A percentile compares a stretch with the other conserved stretches of the same genome.
These are phyloP conservation scores for Dysphania ambrosioides DNA, from an alignment of 148 eudicot genomes.

Conservation along the genomic window DNA sequence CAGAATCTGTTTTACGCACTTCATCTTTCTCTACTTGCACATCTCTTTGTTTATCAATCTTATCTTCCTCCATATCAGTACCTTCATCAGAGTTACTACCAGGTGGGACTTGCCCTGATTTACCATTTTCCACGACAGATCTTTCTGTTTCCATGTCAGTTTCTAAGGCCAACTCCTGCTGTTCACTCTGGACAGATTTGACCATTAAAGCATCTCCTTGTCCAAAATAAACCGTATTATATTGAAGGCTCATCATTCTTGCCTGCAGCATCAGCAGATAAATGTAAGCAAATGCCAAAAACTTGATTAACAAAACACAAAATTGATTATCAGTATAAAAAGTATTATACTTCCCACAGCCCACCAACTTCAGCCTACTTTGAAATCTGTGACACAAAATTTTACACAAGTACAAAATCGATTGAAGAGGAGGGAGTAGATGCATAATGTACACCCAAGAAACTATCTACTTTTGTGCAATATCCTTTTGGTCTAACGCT, in stretches of 20 bases:
- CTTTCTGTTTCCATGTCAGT: conserved; percentile 29
- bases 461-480: background rate
- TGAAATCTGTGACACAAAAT: background rate
- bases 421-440: background rate
- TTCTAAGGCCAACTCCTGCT: conserved; percentile 19
- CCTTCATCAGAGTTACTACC: conserved; percentile 25
- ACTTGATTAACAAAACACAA: background rate
- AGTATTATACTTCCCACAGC: background rate
- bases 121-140: conserved; percentile 28
- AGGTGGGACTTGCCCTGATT: conserved; percentile 20
- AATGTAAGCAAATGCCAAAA: background rate
- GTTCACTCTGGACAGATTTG: conserved; percentile 27
- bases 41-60: conserved; percentile 29
- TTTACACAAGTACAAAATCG: background rate
- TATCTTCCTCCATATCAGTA: conserved; percentile 18
- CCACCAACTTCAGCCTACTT: background rate
- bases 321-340: background rate
- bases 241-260: conserved; percentile 46
- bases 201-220: conserved; percentile 27
- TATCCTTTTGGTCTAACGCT: too few relatives aligned
- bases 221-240: conserved; percentile 38
- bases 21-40: conserved; percentile 24
- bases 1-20: conserved; percentile 24
- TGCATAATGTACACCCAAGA: background rate
- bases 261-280: conserved; percentile 34